Conservation (phyloP, 495 filamentous ascomycete species). For the Physcia stellaris region DNA sequence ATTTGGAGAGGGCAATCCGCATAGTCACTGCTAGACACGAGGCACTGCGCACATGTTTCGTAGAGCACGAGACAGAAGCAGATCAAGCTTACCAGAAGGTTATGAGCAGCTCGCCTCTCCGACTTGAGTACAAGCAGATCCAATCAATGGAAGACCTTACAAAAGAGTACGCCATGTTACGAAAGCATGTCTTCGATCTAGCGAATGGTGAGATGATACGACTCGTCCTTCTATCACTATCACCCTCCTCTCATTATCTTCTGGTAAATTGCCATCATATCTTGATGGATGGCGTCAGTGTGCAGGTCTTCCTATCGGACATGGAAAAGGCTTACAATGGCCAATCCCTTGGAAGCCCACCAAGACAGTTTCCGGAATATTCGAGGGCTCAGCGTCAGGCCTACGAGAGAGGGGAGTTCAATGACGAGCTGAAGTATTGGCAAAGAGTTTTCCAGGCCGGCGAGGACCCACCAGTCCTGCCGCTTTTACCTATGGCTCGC, state of each 20-base stretch:
- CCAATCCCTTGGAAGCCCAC: neutral
- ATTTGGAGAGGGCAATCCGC: slow-evolving; percentile 21
- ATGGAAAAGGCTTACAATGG: slow-evolving; percentile 27
- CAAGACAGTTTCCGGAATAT: neutral
- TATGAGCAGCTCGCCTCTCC: neutral
- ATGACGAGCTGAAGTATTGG: slow-evolving; percentile 19
- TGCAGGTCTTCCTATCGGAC: slow-evolving; percentile 26
- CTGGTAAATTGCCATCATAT: slow-evolving; percentile 29
- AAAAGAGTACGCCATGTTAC: slow-evolving; percentile 1
- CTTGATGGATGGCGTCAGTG: slow-evolving; percentile 32
- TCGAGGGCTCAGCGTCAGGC: slow-evolving; percentile 4
- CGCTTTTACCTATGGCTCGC: slow-evolving; percentile 17
- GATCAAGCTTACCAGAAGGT: slow-evolving; percentile 14
- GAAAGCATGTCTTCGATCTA: slow-evolving; percentile 15
- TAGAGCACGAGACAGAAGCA: slow-evolving; percentile 16
- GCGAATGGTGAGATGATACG: slow-evolving; percentile 15
- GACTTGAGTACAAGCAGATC: slow-evolving; percentile 1
- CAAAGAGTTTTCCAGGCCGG: slow-evolving; percentile 9
- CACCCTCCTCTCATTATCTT: slow-evolving; percentile 19
- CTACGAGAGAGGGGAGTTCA: slow-evolving; percentile 8
- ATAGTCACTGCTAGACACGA: slow-evolving; percentile 25
- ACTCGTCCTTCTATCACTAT: slow-evolving; percentile 13
- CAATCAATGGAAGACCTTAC: neutral
- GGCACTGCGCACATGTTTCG: slow-evolving; percentile 29
- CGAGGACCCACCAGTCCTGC: slow-evolving; percentile 14